Base-by-base conservation (phyloP, 1,139 yeast species). In the Hyphopichia burtonii region DNA sequence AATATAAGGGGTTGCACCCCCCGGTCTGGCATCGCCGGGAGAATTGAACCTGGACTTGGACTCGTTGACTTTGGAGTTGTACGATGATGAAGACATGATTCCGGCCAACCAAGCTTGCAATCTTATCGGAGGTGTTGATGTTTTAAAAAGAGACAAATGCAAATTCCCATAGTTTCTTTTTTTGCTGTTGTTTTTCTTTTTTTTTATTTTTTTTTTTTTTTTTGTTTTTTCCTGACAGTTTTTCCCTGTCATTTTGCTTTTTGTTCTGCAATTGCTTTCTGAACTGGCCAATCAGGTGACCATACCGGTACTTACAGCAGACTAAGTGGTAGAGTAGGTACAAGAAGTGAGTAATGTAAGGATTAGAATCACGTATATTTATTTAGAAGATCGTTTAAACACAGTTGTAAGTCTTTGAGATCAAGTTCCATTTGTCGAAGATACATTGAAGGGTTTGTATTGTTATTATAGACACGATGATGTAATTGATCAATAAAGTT, bases 401-500 rank as follows among this genome's bases (percentile, higher is more conserved):
- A 63, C 30, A 32, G 36, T 39, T 48, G 47, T 33, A 61, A 43
- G 28, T 49, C 48, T 6, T 37, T 41, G 27, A 52, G 44, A 34
- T 50, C 47, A 16, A 28, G 31, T 15, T 30, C 14, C 28, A 42
- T 46, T 23, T 40, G 30, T 22, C 47, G 45, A 12, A 52, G 43
- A 37, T 54, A 53, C 18, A 38, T 40, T 6, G 58, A 53, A 6
- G 58, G 57, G 15, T 46, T 45, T 8, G 46, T 27, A 39, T 15
- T 38, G 39, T 9, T 45, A 39, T 33, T 45, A 39, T 58, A 65
- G 9, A 63, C 25, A 18, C 37, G 14, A 3, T 44, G 49, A 44
- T 68, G 73, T 20, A 66, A 42, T 3, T 49, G 39, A 46, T 67
- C 71, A 43, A 67, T 49, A 42, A 68, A 68, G 23, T 46, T 43